Evolutionary conservation across 441 rosid species (phyloP).

Genomic region (Brassica balearica): DNA sequence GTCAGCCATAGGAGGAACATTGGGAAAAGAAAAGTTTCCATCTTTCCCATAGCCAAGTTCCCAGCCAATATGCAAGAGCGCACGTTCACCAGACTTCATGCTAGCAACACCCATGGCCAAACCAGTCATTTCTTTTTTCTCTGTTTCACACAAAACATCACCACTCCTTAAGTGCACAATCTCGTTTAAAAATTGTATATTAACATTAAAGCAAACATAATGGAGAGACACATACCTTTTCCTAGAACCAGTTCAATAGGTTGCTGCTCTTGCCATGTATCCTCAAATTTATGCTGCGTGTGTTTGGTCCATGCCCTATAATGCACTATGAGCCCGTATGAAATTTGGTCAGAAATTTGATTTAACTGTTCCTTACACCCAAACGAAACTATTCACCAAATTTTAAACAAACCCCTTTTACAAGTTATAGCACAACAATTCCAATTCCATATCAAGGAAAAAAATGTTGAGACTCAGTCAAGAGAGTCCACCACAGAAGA

Average conservation of each 20-base stretch:
- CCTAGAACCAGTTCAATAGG: conserved; percentile 85
- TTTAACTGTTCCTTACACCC: not conserved
- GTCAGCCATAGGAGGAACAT: conserved; percentile 94
- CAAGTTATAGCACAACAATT: not conserved
- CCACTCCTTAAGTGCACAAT: conserved; percentile 26
- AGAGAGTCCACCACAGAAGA: conserved; percentile 7
- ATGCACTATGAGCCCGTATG: conserved; percentile 60
- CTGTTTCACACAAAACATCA: conserved; percentile 50
- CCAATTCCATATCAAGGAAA: conserved; percentile 2
- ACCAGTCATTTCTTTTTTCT: conserved; percentile 90
- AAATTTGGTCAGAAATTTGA: conserved; percentile 3
- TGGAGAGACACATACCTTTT: conserved; percentile 60
- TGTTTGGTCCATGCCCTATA: conserved; percentile 86
- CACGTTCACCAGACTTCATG: conserved; percentile 94
- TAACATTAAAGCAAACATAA: not conserved
- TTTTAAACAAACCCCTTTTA: not conserved
- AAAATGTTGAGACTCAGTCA: not conserved
- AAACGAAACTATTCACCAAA: conserved; percentile 9
- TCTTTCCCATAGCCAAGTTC: conserved; percentile 94
- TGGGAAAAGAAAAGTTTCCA: conserved; percentile 94
- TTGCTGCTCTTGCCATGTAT: conserved; percentile 86
- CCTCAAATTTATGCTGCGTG: conserved; percentile 88
- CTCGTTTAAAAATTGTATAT: not conserved
- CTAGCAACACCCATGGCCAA: conserved; percentile 83
- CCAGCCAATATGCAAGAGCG: conserved; percentile 82